phyloP scores from a whole-genome alignment of 345 rosid genomes.

The Hibiscus tridactylites region DNA sequence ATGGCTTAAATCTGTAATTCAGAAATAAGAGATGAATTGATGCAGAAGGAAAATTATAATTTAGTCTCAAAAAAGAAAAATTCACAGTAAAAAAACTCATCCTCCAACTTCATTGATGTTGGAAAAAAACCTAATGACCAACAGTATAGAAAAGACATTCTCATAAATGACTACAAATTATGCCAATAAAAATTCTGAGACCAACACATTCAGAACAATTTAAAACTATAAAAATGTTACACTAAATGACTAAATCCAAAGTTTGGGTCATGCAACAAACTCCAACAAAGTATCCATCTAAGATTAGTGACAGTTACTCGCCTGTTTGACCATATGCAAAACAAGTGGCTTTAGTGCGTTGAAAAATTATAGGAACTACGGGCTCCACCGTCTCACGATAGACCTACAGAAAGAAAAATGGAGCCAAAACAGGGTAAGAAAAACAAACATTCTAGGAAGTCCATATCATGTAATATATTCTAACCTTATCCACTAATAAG shows the following conservation, averaged over 20 bases:
- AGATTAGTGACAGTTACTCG: slow-evolving; percentile 17
- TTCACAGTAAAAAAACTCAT: neutral
- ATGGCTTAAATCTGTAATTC: slow-evolving; percentile 1
- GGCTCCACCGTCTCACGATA: slow-evolving; percentile 95
- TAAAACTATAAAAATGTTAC: neutral
- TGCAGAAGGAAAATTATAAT: neutral
- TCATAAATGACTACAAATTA: neutral
- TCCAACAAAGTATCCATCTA: neutral
- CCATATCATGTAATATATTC: neutral
- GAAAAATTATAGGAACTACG: slow-evolving; percentile 87
- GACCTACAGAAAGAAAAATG: slow-evolving; percentile 40
- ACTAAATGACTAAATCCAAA: neutral
- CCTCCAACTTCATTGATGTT: neutral
- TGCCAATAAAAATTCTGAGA: neutral
- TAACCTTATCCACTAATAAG: neutral
- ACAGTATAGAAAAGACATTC: neutral
- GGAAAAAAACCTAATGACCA: neutral
- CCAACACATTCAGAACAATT: neutral
- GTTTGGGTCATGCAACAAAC: neutral
- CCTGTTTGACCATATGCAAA: slow-evolving; percentile 99
- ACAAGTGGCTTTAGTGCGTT: slow-evolving; percentile 94
- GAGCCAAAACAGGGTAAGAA: slow-evolving; percentile 7
- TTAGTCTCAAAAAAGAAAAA: neutral
- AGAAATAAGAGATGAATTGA: neutral
- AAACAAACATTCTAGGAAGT: neutral